Percentiles rank a stretch among this genome's conserved stretches.
phyloP scores from a whole-genome alignment of 2,329 filamentous ascomycete genomes.

The Colletotrichum somersetense region DNA sequence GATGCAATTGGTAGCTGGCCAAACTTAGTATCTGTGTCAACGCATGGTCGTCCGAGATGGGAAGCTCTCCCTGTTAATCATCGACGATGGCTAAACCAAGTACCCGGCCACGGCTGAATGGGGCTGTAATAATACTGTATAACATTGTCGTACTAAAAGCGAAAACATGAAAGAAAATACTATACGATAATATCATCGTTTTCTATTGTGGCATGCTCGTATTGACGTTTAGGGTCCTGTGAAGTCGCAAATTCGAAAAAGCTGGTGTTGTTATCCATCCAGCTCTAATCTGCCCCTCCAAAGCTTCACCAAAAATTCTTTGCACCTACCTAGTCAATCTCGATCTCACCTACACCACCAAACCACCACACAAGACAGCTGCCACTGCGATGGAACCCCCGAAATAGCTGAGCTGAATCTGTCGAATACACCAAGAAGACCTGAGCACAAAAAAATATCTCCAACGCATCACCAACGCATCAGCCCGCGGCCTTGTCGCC shows the following conservation, averaged over 20 bases:
- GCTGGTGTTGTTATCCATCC: conserved; percentile 1
- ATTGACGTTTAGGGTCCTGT: not conserved
- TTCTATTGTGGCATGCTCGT: not conserved
- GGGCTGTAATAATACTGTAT: conserved; percentile 19
- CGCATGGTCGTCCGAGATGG: not conserved
- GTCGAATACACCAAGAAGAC: not conserved
- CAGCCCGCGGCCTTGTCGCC: not conserved
- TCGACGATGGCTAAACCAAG: not conserved
- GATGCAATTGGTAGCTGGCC: too few relatives aligned
- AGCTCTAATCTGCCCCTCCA: conserved; percentile 38
- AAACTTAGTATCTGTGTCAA: not conserved
- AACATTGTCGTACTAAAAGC: conserved; percentile 11
- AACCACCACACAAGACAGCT: conserved; percentile 1
- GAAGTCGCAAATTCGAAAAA: not conserved
- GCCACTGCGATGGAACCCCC: not conserved
- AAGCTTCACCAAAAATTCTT: conserved; percentile 42
- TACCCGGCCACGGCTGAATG: not conserved
- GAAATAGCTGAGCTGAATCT: not conserved
- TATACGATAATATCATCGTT: too few relatives aligned
- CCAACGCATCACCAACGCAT: not conserved
- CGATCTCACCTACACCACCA: conserved; percentile 21
- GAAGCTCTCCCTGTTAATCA: not conserved
- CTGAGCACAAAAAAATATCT: not conserved
- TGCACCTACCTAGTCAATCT: conserved; percentile 25
- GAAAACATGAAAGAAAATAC: not conserved